Evolutionary conservation across 257 asterid genomes (phyloP).

Genomic region (Nicotiana attenuata): DNA sequence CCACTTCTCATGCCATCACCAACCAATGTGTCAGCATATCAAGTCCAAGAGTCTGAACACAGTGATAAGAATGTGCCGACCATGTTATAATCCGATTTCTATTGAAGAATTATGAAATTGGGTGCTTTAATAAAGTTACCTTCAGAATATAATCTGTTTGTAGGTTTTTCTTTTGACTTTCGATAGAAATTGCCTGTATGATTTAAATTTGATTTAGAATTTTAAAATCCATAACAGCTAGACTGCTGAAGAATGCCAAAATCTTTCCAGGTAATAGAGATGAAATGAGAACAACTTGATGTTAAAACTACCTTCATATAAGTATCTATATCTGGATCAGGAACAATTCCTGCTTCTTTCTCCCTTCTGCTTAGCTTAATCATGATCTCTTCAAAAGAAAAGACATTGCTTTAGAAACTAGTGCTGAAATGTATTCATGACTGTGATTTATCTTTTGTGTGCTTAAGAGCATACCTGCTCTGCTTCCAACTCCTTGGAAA

Average conservation of each 20-base stretch:
- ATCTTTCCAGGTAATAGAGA: background rate
- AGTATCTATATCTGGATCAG: no score
- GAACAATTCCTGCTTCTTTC: no score
- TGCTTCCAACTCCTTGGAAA: no score
- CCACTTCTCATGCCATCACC: constrained; percentile 57
- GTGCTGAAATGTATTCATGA: no score
- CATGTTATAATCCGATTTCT: background rate
- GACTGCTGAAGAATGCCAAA: background rate
- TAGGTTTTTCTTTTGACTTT: constrained; percentile 40
- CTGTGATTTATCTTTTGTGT: no score
- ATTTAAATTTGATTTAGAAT: background rate
- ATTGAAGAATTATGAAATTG: background rate
- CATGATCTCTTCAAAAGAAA: no score
- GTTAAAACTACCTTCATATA: no score
- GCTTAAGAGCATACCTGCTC: no score
- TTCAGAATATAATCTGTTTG: constrained; percentile 51
- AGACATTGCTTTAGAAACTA: no score
- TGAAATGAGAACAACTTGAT: background rate
- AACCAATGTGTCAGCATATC: constrained; percentile 37
- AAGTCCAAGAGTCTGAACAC: constrained; percentile 40
- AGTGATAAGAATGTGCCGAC: background rate
- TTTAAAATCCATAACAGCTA: background rate
- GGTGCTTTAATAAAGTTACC: constrained; percentile 19
- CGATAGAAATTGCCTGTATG: constrained; percentile 41
- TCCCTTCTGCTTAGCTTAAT: no score